phyloP scores from a whole-genome alignment of 2,329 filamentous ascomycete genomes.

The Paramyrothecium sp. region DNA sequence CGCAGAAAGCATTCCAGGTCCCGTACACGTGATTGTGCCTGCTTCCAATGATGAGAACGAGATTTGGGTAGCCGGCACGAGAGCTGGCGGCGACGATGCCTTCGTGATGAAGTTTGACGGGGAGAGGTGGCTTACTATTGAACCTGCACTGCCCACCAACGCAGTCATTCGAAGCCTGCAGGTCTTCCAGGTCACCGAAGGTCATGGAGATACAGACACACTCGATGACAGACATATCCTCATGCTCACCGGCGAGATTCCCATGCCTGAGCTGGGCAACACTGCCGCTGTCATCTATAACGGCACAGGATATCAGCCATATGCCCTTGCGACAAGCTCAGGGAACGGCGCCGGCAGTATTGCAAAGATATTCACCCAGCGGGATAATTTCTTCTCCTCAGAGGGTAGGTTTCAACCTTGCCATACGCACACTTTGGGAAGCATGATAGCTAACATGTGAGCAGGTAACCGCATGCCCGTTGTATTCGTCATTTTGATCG shows the following conservation, averaged over 20 bases:
- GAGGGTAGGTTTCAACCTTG: constrained; percentile 47
- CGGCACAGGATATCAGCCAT: constrained; percentile 74
- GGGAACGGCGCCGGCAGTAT: constrained; percentile 70
- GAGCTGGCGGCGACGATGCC: constrained; percentile 58
- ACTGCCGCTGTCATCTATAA: constrained; percentile 88
- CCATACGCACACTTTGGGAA: background rate
- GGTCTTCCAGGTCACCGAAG: constrained; percentile 68
- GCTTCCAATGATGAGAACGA: constrained; percentile 70
- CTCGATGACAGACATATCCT: constrained; percentile 69
- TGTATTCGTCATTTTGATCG: constrained; percentile 78
- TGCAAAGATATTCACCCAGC: constrained; percentile 79
- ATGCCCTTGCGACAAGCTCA: constrained; percentile 71
- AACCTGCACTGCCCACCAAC: constrained; percentile 58
- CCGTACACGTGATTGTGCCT: constrained; percentile 72
- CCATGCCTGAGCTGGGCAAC: constrained; percentile 72
- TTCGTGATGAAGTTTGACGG: constrained; percentile 85
- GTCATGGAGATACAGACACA: constrained; percentile 64
- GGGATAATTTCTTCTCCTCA: constrained; percentile 70
- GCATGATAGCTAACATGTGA: constrained; percentile 10
- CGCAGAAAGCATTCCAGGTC: constrained; percentile 70
- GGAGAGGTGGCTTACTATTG: constrained; percentile 65
- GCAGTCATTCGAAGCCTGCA: constrained; percentile 79
- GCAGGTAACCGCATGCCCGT: constrained; percentile 59
- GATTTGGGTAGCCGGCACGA: constrained; percentile 80
- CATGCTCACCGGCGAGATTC: constrained; percentile 81